These are phyloP conservation scores for Casuarina equisetifolia DNA, from an alignment of 306 rosid species.

Conservation along the genomic window DNA sequence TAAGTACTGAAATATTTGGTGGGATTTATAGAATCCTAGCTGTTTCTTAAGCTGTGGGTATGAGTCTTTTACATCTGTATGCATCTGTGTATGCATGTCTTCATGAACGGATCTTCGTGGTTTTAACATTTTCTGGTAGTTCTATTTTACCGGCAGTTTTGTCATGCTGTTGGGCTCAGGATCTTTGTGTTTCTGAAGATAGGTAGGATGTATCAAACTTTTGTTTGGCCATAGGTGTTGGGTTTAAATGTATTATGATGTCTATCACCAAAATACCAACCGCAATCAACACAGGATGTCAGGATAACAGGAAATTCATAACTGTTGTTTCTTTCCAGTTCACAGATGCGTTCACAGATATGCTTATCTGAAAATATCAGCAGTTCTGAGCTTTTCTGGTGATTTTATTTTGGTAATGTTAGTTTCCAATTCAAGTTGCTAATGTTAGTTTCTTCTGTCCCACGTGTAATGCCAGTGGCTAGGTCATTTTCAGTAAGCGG, in stretches of 20 bases:
- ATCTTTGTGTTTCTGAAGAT: not conserved
- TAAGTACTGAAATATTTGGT: not conserved
- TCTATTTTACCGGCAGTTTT: not conserved
- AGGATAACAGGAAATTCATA: not conserved
- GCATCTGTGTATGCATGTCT: not conserved
- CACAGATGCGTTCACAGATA: not conserved
- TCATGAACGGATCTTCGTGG: not conserved
- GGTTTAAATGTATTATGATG: no score
- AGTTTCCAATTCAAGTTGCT: no score
- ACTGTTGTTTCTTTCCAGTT: not conserved
- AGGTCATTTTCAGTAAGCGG: no score
- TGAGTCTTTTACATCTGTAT: not conserved
- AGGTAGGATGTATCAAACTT: not conserved
- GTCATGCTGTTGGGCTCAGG: not conserved
- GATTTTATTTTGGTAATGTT: no score
- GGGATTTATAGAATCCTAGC: not conserved
- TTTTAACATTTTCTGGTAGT: not conserved
- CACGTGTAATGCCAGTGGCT: no score
- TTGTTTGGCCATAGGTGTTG: not conserved
- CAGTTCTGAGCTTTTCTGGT: no score
- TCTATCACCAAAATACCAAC: not conserved
- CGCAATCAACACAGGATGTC: no score
- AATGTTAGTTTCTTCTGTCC: not conserved
- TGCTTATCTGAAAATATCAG: not conserved
- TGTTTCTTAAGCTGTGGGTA: constrained; percentile 5